A percentile compares a stretch with the other conserved stretches of the same genome.
phyloP scores from a whole-genome alignment of 768 basidiomycete species.

The Multifurca ochricompacta region DNA sequence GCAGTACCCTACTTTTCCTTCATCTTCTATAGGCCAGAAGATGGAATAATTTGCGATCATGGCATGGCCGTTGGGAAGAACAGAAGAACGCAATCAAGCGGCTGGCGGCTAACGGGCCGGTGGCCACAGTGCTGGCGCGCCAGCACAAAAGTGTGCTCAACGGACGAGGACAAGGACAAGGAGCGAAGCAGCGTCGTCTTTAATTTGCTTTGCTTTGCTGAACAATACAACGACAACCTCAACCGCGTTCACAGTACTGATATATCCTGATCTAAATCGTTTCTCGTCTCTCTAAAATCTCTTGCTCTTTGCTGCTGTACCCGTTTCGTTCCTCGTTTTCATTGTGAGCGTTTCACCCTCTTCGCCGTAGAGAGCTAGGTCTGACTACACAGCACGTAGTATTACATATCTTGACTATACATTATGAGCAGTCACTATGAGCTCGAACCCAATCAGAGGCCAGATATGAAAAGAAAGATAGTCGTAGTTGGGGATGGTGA shows the following conservation, averaged over 20 bases:
- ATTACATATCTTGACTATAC: conserved; percentile 6
- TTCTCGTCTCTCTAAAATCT: background rate
- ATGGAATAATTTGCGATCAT: conserved; percentile 12
- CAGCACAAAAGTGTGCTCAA: too few relatives aligned
- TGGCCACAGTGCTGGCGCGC: too few relatives aligned
- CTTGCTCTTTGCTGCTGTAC: conserved; percentile 6
- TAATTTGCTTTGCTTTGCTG: too few relatives aligned
- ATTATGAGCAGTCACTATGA: conserved; percentile 16
- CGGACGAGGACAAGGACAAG: too few relatives aligned
- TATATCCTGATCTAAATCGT: conserved; percentile 13
- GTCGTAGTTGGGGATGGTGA: conserved; percentile 85
- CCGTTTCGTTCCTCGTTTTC: background rate
- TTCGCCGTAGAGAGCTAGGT: background rate
- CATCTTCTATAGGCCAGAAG: conserved; percentile 20
- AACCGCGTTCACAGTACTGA: conserved; percentile 1
- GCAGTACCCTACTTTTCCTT: conserved; percentile 11
- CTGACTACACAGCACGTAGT: background rate
- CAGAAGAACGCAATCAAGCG: background rate
- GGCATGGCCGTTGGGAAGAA: conserved; percentile 5
- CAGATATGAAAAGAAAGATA: conserved; percentile 79
- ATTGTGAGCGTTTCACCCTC: background rate
- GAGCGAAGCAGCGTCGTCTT: too few relatives aligned
- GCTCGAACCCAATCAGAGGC: conserved; percentile 30
- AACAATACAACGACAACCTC: background rate
- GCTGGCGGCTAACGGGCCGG: conserved; percentile 11